phyloP scores from a whole-genome alignment of 2,329 filamentous ascomycete species.

The Domatiomyces catenatus region DNA sequence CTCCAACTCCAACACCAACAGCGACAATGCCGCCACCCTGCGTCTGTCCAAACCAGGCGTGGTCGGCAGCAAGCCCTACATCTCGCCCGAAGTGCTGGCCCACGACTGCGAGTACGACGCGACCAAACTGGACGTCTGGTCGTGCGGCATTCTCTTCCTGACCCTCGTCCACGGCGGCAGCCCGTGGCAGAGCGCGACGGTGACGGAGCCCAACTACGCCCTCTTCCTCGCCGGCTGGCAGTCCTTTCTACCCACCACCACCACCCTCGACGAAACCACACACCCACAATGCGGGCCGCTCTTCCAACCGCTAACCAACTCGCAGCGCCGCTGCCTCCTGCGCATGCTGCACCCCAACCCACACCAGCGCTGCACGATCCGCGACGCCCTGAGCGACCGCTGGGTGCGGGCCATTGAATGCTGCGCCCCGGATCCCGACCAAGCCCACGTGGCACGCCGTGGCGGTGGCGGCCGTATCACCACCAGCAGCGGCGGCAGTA shows the following conservation, averaged over 20 bases:
- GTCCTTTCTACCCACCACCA: no score
- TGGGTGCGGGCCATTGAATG: constrained; percentile 64
- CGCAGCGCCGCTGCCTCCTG: constrained; percentile 55
- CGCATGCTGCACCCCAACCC: constrained; percentile 75
- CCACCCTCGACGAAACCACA: constrained; percentile 42
- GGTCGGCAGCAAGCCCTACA: constrained; percentile 73
- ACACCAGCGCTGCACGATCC: constrained; percentile 51
- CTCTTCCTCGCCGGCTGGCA: constrained; percentile 53
- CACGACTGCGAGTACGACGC: constrained; percentile 57
- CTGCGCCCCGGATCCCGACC: constrained; percentile 55
- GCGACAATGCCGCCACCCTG: background rate
- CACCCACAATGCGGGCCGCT: constrained; percentile 52
- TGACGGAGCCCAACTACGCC: constrained; percentile 45
- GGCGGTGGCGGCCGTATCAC: no score
- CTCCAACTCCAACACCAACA: background rate
- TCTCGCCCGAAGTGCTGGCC: constrained; percentile 66
- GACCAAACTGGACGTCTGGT: constrained; percentile 71
- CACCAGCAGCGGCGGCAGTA: no score
- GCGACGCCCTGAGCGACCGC: constrained; percentile 52
- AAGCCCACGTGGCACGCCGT: no score
- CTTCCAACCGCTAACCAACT: constrained; percentile 49
- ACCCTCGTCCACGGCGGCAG: constrained; percentile 57
- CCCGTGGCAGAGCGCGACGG: constrained; percentile 57
- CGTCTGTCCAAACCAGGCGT: constrained; percentile 54
- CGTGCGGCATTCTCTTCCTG: constrained; percentile 67